phyloP scores from a whole-genome alignment of 768 basidiomycete species.

The Pulveroboletus ravenelii region DNA sequence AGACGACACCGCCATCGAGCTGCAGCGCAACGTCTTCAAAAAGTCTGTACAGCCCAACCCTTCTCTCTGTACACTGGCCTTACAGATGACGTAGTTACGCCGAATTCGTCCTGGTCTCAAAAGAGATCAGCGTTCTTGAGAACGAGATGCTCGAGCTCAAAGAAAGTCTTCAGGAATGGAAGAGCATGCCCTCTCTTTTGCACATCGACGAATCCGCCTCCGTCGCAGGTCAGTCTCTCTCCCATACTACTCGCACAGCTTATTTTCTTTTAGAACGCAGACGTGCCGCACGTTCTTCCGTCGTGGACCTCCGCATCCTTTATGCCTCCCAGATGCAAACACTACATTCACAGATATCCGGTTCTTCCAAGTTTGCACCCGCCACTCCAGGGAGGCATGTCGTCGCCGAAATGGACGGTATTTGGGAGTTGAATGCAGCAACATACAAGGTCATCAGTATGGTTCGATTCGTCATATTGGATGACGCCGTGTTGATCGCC shows the following conservation, averaged over 20 bases:
- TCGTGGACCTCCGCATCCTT: slow-evolving; percentile 91
- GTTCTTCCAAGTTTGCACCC: slow-evolving; percentile 92
- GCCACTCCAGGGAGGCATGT: slow-evolving; percentile 89
- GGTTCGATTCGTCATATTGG: slow-evolving; percentile 86
- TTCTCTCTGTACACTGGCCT: slow-evolving; percentile 5
- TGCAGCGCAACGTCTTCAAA: slow-evolving; percentile 93
- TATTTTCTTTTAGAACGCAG: slow-evolving; percentile 40
- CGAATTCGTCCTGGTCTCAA: slow-evolving; percentile 94
- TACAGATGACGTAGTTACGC: slow-evolving; percentile 63
- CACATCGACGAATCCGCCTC: slow-evolving; percentile 83
- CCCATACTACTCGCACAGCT: slow-evolving; percentile 21
- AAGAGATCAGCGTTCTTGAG: slow-evolving; percentile 93
- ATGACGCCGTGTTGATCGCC: slow-evolving; percentile 88
- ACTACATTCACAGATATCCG: slow-evolving; percentile 86
- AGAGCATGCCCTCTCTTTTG: slow-evolving; percentile 88
- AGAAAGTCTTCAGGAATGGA: slow-evolving; percentile 91
- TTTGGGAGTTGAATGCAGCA: slow-evolving; percentile 84
- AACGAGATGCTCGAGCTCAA: slow-evolving; percentile 98
- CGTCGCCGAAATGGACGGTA: slow-evolving; percentile 77
- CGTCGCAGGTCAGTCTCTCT: slow-evolving; percentile 39
- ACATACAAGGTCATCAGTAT: slow-evolving; percentile 90
- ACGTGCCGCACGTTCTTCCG: slow-evolving; percentile 75
- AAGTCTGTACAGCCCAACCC: slow-evolving; percentile 47
- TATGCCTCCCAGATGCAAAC: slow-evolving; percentile 94
- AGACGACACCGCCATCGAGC: slow-evolving; percentile 67